Base-by-base conservation (phyloP, 2,329 filamentous ascomycete species). In the Cordyceps tenuipes region DNA sequence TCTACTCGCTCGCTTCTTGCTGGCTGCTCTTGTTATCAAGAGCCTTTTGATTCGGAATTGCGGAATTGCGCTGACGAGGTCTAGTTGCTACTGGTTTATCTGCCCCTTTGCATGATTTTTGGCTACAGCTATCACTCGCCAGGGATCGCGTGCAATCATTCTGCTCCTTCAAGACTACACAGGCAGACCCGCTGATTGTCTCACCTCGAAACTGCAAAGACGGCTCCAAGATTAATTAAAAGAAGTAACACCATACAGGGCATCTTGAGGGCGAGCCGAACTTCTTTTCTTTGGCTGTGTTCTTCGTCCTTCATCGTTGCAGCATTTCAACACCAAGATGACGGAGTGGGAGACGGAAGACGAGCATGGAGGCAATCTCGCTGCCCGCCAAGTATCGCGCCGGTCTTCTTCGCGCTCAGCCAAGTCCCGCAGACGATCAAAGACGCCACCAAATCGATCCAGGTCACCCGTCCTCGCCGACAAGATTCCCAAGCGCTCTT, bases 261-360 rank as follows among this genome's bases (percentile, higher is more conserved):
- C 17, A 60, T 39, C 46, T 23, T 13, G 12, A 21, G 19, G n/a
- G 13, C 17, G 15, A 5, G 34, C 8, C 34, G 34, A 44, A 39
- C 21, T 43, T 29, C 39, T 54, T n/a, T 46, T 46, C 46, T 47
- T 53, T 57, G 51, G 29, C 36, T n/a, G 19, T 23, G 39, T 29
- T 29, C 5, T 10, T 39, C 39, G 23, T 29, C 43, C 3, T 10
- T 39, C n/a, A 7, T 51, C 8, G 6, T 51, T 26, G 23, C 31
- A 19, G 9, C 29, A 7, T 36, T 51, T 21, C 23, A 41, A 17
- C 19, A 53, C 34, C 53, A 39, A 34, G n/a, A 86, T 85, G 82
- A 75, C 75, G 62, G 75, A 73, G 51, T 85, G 83, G 82, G 81
- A 85, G 69, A 86, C 82, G 7, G 84, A 87, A 62, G 82, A 87